Evolutionary conservation across 805 yeast genomes (phyloP).

Genomic region (Candida nanaspora): DNA sequence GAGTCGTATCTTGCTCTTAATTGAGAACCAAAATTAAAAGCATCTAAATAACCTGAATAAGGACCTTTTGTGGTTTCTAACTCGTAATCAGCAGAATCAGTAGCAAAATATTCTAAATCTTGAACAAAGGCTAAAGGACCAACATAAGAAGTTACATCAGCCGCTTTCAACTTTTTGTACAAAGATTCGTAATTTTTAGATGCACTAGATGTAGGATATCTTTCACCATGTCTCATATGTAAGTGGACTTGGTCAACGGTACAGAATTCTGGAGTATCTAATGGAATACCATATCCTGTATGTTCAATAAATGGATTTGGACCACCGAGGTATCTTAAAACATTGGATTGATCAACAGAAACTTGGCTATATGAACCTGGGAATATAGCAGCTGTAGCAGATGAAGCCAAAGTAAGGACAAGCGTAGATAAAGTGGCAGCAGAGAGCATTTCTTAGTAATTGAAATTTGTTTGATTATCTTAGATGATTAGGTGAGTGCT

Average conservation of each 20-base stretch:
- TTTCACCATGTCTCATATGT: slow-evolving; percentile 72
- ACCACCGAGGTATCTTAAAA: slow-evolving; percentile 46
- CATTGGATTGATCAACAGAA: slow-evolving; percentile 36
- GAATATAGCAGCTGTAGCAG: background rate
- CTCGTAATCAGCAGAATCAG: slow-evolving; percentile 28
- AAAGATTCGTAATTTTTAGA: slow-evolving; percentile 16
- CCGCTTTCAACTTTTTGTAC: slow-evolving; percentile 27
- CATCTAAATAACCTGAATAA: slow-evolving; percentile 47
- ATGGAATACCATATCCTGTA: slow-evolving; percentile 45
- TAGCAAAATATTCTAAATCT: slow-evolving; percentile 45
- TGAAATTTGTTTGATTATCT: too few relatives aligned
- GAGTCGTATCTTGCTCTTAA: slow-evolving; percentile 42
- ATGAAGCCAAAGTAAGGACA: background rate
- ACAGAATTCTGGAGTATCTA: slow-evolving; percentile 43
- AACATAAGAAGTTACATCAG: slow-evolving; percentile 27
- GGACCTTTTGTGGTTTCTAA: slow-evolving; percentile 44
- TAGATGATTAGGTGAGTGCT: too few relatives aligned
- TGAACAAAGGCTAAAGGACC: slow-evolving; percentile 51
- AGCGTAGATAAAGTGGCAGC: background rate
- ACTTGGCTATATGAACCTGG: slow-evolving; percentile 12
- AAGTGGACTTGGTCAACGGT: slow-evolving; percentile 60
- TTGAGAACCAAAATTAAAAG: slow-evolving; percentile 39
- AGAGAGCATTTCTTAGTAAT: background rate
- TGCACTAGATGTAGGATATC: slow-evolving; percentile 52
- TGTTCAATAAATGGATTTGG: slow-evolving; percentile 48